Percentiles rank a stretch among this genome's conserved stretches.
Evolutionary conservation across 2,329 filamentous ascomycete genomes (phyloP).

Genomic region (Alternaria brassicae): DNA sequence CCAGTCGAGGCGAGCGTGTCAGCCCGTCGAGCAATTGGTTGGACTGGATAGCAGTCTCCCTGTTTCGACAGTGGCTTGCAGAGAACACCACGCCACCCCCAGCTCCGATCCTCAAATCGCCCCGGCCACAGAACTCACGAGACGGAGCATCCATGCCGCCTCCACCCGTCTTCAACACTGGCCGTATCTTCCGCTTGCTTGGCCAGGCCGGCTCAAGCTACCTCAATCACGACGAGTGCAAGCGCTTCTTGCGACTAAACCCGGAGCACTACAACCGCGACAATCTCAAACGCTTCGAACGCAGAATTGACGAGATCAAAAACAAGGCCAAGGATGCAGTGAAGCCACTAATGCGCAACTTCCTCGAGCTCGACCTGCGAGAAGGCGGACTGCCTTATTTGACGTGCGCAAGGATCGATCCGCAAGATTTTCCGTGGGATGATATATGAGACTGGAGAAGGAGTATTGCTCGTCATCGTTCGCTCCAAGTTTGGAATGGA

Average conservation of each 20-base stretch:
- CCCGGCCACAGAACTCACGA: slow-evolving; percentile 46
- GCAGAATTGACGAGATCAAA: slow-evolving; percentile 88
- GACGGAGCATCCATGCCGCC: slow-evolving; percentile 40
- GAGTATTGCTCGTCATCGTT: background rate
- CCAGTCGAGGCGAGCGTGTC: slow-evolving; percentile 80
- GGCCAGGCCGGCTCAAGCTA: slow-evolving; percentile 71
- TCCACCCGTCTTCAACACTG: slow-evolving; percentile 63
- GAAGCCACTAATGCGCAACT: slow-evolving; percentile 83
- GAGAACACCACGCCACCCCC: slow-evolving; percentile 83
- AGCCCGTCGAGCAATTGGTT: slow-evolving; percentile 80
- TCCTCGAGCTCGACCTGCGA: slow-evolving; percentile 78
- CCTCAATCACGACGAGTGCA: slow-evolving; percentile 84
- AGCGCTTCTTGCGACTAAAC: slow-evolving; percentile 83
- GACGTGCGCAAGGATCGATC: slow-evolving; percentile 69
- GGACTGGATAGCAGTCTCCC: slow-evolving; percentile 85
- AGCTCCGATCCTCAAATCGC: slow-evolving; percentile 57
- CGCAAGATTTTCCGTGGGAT: slow-evolving; percentile 69
- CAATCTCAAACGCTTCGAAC: slow-evolving; percentile 84
- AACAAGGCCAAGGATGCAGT: slow-evolving; percentile 81
- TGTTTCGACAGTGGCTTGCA: slow-evolving; percentile 92
- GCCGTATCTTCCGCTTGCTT: slow-evolving; percentile 78
- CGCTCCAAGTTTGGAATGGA: background rate
- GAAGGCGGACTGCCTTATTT: slow-evolving; percentile 65
- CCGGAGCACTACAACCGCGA: slow-evolving; percentile 85
- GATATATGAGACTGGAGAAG: slow-evolving; percentile 21